Percentiles rank a stretch among this genome's conserved stretches.
These are phyloP conservation scores for Sarocladium oryzae DNA, from an alignment of 2,329 filamentous ascomycete species.

Conservation along the genomic window DNA sequence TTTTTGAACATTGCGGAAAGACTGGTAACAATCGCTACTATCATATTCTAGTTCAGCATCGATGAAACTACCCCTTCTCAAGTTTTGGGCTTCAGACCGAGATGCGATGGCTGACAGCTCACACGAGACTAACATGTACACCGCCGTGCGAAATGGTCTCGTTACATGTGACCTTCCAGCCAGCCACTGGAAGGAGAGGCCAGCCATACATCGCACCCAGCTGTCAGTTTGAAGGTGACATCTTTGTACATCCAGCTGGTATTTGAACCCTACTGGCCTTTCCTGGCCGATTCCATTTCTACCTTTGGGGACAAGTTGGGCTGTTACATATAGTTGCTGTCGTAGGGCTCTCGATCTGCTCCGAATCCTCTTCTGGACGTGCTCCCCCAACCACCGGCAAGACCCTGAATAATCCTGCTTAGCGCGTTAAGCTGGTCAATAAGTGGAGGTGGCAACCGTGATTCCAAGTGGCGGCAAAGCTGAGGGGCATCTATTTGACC, in stretches of 20 bases:
- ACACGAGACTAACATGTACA: constrained; percentile 7
- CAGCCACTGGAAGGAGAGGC: background rate
- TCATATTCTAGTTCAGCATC: too few relatives aligned
- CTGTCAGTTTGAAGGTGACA: background rate
- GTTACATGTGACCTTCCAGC: background rate
- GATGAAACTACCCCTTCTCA: too few relatives aligned
- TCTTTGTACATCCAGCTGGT: background rate
- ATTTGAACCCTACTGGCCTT: background rate
- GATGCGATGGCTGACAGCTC: background rate
- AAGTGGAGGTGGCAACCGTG: constrained; percentile 4
- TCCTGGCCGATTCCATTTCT: too few relatives aligned
- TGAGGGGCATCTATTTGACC: background rate
- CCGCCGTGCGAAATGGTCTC: background rate
- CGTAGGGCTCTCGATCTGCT: background rate
- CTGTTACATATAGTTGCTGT: too few relatives aligned
- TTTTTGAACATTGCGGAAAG: too few relatives aligned
- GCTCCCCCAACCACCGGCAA: constrained; percentile 3
- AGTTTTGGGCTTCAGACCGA: background rate
- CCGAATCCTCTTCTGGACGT: background rate
- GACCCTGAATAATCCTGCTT: constrained; percentile 3
- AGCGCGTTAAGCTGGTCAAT: constrained; percentile 5
- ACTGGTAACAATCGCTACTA: too few relatives aligned
- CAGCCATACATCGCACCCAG: background rate
- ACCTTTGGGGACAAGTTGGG: too few relatives aligned
- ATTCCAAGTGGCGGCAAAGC: constrained; percentile 2